Evolutionary conservation across 768 basidiomycete genomes (phyloP).

Genomic region (Amanita rubescens): DNA sequence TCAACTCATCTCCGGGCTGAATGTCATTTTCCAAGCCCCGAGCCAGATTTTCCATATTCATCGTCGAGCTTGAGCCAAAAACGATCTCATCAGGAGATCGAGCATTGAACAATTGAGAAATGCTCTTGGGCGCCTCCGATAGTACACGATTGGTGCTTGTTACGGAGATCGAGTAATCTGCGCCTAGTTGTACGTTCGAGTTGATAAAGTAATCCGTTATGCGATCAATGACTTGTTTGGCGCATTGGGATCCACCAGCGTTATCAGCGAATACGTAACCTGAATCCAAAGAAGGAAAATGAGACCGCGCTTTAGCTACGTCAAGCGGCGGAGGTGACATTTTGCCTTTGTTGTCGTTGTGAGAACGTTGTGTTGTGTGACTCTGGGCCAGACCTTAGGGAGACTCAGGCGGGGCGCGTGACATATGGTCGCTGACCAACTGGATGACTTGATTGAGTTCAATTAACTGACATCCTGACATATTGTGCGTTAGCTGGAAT

Average conservation of each 20-base stretch:
- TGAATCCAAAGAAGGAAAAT: conserved; percentile 53
- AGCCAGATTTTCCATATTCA: conserved; percentile 63
- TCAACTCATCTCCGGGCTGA: conserved; percentile 59
- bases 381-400: no score
- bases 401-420: no score
- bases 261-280: conserved; percentile 71
- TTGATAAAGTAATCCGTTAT: conserved; percentile 63
- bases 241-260: conserved; percentile 66
- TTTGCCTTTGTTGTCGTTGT: no score
- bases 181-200: conserved; percentile 70
- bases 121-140: conserved; percentile 40
- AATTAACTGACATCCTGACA: no score
- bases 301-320: conserved; percentile 43
- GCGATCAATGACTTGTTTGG: conserved; percentile 45
- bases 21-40: conserved; percentile 51
- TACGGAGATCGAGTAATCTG: conserved; percentile 55
- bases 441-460: no score
- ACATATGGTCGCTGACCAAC: no score
- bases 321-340: conserved; percentile 26
- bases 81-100: conserved; percentile 54
- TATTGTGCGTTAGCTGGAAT: no score
- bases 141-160: conserved; percentile 43
- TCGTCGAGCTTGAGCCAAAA: conserved; percentile 59
- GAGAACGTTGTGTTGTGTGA: no score
- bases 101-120: conserved; percentile 59